Base-by-base conservation (phyloP, 768 basidiomycete species). In the Neoboletus magnificus region DNA sequence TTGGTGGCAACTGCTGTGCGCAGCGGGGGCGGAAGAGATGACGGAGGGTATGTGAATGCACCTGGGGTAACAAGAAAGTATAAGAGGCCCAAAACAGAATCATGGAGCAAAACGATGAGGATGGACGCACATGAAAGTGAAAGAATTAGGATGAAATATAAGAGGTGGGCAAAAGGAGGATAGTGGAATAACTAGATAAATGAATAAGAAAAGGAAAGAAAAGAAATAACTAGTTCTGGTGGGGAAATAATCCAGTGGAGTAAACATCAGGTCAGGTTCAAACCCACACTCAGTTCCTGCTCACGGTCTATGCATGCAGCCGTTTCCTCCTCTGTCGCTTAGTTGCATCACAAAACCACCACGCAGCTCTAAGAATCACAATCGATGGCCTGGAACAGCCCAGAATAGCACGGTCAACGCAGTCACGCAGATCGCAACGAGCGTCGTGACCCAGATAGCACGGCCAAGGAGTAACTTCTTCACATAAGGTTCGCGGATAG, bases 401-500 rank as follows among this genome's bases (percentile, higher is more conserved):
- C 91, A 94, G 78, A 98, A 99, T 52, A 98, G 75, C 67, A 98
- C 79, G 5, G 94, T 93, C 67, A 96, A 75, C 11, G 85, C 87
- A 18, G 87, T 84, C 52, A 89, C 86, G 58, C 91, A 83, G 40
- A 82, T 77, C 10, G 87, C 81, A 41, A 95, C 89, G 35, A 96
- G 79, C 35, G 91, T 76, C 45, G 82, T 81, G 52, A 98, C 91
- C 93, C 94, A 97, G 54, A 96, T 82, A 9, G 95, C 92, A 33
- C 97, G 87, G 11, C 93, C 90, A 18, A 92, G 68, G 9, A 98
- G 80, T 15, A 99, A 79, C 71, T 92, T 95, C 74, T 83, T 85
- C 62, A 99, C 95, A 69, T 98, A 98, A 27, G 90, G 89, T 72
- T 99, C 96, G 50, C 88, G 85, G 53, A 99, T 93, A 41, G 80